Base-by-base conservation (phyloP, 805 yeast genomes). In the Kluyveromyces starmeri region DNA sequence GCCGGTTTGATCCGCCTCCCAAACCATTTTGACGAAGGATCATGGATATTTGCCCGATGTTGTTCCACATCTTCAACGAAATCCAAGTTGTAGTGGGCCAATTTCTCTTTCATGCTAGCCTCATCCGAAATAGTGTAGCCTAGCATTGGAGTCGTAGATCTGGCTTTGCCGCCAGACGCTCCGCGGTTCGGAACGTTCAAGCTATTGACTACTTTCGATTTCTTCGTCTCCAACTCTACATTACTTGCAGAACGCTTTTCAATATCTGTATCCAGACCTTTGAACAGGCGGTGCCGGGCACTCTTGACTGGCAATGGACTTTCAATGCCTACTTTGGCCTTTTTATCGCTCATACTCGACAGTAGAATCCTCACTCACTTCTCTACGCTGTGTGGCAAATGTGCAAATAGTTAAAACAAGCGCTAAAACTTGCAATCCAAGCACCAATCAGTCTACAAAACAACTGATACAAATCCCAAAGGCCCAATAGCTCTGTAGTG, bases 71-170 rank as follows among this genome's bases (percentile, higher is more conserved):
- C 65, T 2, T 60, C 61, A 2, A 77, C 78, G 43, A 65, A 75
- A 47, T 76, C 79, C 23, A 77, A 48, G 30, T 62, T 59, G 44
- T 73, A 77, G 38, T 58, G 61, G 24, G 45, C 44, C 23, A 65
- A 40, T 40, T 70, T 52, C 14, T 51, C 45, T 9, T 48, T 36
- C 8, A 55, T 15, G 13, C 55, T 36, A 4, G 37, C 38, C 10
- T 55, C 58, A 5, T 47, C 34, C 22, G 46, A 46, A 34, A 45
- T 37, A 13, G 48, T 53, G 35, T 48, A 48, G 13, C 44, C 31
- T 9, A 38, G 19, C 20, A 32, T 37, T 23, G 59, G 58, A 14
- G 59, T 53, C 4, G 50, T 46, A 2, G 56, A 47, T 21, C 46
- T 43, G 11, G 46, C 42, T 19, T 44, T 38, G 19, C 20, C 17